These are phyloP conservation scores for Cercospora beticola DNA, from an alignment of 2,329 filamentous ascomycete species.

Conservation along the genomic window DNA sequence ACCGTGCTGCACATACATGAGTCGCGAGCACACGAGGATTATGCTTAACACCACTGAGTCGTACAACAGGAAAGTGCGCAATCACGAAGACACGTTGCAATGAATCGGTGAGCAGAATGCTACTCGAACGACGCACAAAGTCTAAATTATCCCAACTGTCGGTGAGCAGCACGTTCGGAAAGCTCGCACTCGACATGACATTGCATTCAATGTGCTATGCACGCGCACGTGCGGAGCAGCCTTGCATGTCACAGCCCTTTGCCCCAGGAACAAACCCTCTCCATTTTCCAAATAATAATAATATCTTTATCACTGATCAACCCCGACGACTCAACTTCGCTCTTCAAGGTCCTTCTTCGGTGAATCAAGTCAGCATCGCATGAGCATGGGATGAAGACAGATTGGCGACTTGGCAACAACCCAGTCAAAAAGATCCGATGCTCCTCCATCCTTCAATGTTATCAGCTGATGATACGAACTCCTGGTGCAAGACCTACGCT, in stretches of 20 bases:
- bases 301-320: not conserved
- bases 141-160: not conserved
- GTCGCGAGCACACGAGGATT: not conserved
- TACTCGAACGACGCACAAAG: not conserved
- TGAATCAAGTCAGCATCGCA: not conserved
- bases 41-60: not conserved
- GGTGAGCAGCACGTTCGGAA: not conserved
- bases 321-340: not conserved
- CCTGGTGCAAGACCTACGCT: too few relatives aligned
- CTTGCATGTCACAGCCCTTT: not conserved
- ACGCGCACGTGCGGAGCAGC: not conserved
- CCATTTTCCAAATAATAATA: not conserved
- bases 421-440: not conserved
- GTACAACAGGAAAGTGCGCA: not conserved
- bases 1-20: not conserved
- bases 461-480: not conserved
- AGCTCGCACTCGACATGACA: not conserved
- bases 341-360: not conserved
- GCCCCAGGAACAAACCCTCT: not conserved
- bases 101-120: not conserved
- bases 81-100: not conserved
- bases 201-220: not conserved
- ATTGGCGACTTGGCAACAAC: not conserved
- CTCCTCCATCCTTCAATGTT: not conserved
- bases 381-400: not conserved